Evolutionary conservation across 371 early-diverging fungal genomes (phyloP).

Genomic region (Mortierella polycephala): DNA sequence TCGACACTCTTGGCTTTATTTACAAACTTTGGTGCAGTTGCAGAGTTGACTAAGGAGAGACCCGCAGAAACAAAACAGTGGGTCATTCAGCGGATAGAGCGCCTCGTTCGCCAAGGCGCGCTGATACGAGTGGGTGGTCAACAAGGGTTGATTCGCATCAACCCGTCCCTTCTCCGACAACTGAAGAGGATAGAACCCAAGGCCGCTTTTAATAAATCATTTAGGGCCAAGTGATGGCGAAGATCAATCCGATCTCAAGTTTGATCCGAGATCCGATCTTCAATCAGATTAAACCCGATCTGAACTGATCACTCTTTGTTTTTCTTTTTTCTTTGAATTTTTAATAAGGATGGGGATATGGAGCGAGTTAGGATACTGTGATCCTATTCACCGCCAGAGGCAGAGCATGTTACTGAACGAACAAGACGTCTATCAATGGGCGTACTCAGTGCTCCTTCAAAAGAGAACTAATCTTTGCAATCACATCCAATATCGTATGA

Average conservation of each 20-base stretch:
- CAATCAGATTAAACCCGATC: slow-evolving; percentile 7
- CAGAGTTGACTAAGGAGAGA: slow-evolving; percentile 13
- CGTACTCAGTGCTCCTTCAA: slow-evolving; percentile 45
- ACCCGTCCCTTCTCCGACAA: slow-evolving; percentile 29
- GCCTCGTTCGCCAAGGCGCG: slow-evolving; percentile 32
- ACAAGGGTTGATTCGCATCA: slow-evolving; percentile 30
- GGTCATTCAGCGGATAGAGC: slow-evolving; percentile 33
- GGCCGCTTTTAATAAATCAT: slow-evolving; percentile 23
- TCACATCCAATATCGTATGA: slow-evolving; percentile 51
- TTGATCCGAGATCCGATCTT: background rate
- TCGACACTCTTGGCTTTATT: slow-evolving; percentile 27
- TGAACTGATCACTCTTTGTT: slow-evolving; percentile 5
- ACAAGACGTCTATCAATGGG: slow-evolving; percentile 53
- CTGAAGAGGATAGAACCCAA: slow-evolving; percentile 24
- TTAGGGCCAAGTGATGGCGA: slow-evolving; percentile 17
- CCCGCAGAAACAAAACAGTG: slow-evolving; percentile 36
- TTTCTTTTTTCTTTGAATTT: slow-evolving; percentile 4
- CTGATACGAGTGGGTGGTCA: slow-evolving; percentile 9
- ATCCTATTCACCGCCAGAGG: slow-evolving; percentile 46
- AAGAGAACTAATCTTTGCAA: slow-evolving; percentile 44
- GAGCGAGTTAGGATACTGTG: slow-evolving; percentile 36
- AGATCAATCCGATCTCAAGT: background rate
- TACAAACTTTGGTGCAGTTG: slow-evolving; percentile 42
- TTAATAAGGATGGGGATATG: slow-evolving; percentile 10
- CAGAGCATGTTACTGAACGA: slow-evolving; percentile 36